Evolutionary conservation across 2,329 filamentous ascomycete species (phyloP).

Genomic region (Xylariaceae sp.): DNA sequence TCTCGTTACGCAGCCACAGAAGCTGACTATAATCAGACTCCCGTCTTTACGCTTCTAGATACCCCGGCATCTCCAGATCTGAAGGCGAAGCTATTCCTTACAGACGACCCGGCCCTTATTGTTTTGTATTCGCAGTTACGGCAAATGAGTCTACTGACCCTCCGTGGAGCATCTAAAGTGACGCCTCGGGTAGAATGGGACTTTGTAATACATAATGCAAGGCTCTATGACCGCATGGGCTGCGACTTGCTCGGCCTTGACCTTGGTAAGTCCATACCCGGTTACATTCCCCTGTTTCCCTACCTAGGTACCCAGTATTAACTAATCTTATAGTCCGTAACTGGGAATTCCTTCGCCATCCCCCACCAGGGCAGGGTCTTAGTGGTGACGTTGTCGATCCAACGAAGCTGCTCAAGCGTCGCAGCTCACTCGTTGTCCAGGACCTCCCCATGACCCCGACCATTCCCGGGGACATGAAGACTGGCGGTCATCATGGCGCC

Average conservation of each 20-base stretch:
- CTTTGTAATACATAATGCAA: slow-evolving; percentile 85
- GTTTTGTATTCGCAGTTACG: slow-evolving; percentile 87
- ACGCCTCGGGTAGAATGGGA: slow-evolving; percentile 83
- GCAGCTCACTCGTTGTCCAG: slow-evolving; percentile 80
- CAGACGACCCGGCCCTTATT: slow-evolving; percentile 88
- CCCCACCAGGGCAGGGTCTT: slow-evolving; percentile 46
- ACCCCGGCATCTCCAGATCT: slow-evolving; percentile 73
- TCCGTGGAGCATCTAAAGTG: slow-evolving; percentile 84
- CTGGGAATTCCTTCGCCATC: slow-evolving; percentile 76
- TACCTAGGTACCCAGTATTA: neutral
- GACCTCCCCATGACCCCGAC: slow-evolving; percentile 64
- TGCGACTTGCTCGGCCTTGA: slow-evolving; percentile 90
- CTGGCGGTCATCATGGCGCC: slow-evolving; percentile 45
- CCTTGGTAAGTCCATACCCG: slow-evolving; percentile 62
- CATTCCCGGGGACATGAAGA: slow-evolving; percentile 50
- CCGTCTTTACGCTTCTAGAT: slow-evolving; percentile 76
- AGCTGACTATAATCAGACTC: slow-evolving; percentile 60
- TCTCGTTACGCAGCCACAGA: neutral
- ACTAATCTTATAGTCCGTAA: slow-evolving; percentile 64
- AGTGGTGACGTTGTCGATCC: slow-evolving; percentile 64
- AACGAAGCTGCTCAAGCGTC: slow-evolving; percentile 70
- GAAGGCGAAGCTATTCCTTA: slow-evolving; percentile 79
- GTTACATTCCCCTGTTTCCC: neutral
- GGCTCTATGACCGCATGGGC: slow-evolving; percentile 88
- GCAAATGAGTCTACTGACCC: slow-evolving; percentile 79